Percentiles rank a stretch among this genome's conserved stretches.
Evolutionary conservation across 1,284 basidiomycete species (phyloP).

Genomic region (Cutaneotrichosporon arboriforme): DNA sequence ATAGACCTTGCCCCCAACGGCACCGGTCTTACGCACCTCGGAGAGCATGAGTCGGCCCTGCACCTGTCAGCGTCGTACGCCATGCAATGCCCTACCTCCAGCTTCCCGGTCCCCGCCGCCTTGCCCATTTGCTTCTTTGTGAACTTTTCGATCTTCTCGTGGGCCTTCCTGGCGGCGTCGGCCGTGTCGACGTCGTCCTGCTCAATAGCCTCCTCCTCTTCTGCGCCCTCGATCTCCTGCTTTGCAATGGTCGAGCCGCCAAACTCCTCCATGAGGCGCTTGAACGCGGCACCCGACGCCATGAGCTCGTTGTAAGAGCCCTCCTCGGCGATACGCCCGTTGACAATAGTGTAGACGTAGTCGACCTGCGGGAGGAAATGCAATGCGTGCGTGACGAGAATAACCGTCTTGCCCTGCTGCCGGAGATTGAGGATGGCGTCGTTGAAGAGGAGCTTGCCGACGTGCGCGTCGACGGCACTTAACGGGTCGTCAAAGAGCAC

Average conservation of each 20-base stretch:
- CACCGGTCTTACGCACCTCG: conserved; percentile 57
- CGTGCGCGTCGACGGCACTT: conserved; percentile 75
- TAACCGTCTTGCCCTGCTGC: conserved; percentile 61
- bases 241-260: conserved; percentile 52
- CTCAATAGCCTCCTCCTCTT: conserved; percentile 40
- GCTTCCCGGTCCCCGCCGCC: conserved; percentile 58
- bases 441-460: conserved; percentile 78
- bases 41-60: conserved; percentile 44
- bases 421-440: conserved; percentile 66
- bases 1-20: conserved; percentile 62
- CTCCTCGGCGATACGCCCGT: conserved; percentile 59
- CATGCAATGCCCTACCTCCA: conserved; percentile 38
- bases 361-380: conserved; percentile 42
- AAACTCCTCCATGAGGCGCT: conserved; percentile 60
- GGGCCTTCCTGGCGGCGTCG: background rate
- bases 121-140: conserved; percentile 43
- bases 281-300: conserved; percentile 54
- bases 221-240: conserved; percentile 50
- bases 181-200: conserved; percentile 18
- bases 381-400: conserved; percentile 57
- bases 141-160: conserved; percentile 15
- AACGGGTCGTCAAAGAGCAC: conserved; percentile 79
- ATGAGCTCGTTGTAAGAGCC: conserved; percentile 61
- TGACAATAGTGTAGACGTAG: conserved; percentile 50
- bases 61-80: conserved; percentile 1